These are phyloP conservation scores for Dryas octopetala DNA, from an alignment of 306 rosid genomes.

Conservation along the genomic window DNA sequence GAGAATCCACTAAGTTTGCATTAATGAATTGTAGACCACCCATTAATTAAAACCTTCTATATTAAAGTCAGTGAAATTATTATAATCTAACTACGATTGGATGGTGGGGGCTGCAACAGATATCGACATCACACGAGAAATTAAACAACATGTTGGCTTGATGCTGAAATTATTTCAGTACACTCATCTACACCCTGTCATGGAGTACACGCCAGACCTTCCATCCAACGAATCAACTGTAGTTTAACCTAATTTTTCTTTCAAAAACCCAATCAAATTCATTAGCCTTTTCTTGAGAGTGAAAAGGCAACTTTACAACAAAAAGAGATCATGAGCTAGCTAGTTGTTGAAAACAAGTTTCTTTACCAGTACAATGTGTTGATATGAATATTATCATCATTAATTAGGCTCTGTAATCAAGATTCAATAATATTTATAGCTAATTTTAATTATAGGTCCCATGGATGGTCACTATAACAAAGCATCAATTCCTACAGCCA, in stretches of 20 bases:
- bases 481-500: no score
- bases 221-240: constrained; percentile 9
- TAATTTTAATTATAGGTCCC: no score
- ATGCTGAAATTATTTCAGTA: constrained; percentile 8
- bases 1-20: constrained; percentile 41
- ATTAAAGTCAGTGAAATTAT: constrained; percentile 31
- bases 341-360: background rate
- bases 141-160: constrained; percentile 35
- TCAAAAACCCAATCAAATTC: constrained; percentile 8
- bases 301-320: constrained; percentile 8
- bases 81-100: constrained; percentile 9
- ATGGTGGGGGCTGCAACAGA: constrained; percentile 40
- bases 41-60: constrained; percentile 14
- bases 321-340: background rate
- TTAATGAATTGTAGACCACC: constrained; percentile 54
- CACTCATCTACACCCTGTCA: constrained; percentile 21
- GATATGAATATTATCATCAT: background rate
- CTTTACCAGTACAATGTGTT: background rate
- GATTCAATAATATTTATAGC: no score
- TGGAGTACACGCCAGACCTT: constrained; percentile 49
- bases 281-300: background rate
- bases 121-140: constrained; percentile 35
- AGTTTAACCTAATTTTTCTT: constrained; percentile 33
- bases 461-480: no score
- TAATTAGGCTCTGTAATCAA: no score